Percentiles rank a stretch among this genome's conserved stretches.
phyloP scores from a whole-genome alignment of 2,329 filamentous ascomycete genomes.

The Orbilia brochopaga region DNA sequence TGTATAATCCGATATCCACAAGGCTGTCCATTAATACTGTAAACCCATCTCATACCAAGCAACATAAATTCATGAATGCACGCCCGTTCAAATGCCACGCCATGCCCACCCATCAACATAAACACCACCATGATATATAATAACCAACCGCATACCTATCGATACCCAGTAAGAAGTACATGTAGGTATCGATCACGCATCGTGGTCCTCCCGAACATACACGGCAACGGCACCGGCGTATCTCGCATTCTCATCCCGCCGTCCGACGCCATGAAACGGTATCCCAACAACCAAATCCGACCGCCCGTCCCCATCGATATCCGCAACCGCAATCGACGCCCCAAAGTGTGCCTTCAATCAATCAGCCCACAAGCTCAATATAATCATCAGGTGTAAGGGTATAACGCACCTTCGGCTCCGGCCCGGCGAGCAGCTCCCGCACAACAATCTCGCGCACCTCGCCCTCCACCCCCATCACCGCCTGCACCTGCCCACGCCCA shows the following conservation, averaged over 20 bases:
- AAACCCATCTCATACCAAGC: too few species aligned
- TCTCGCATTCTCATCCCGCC: constrained; percentile 47
- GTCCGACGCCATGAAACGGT: constrained; percentile 50
- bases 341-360: constrained; percentile 40
- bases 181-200: too few species aligned
- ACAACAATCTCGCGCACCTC: constrained; percentile 28
- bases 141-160: too few species aligned
- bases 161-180: too few species aligned
- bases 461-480: background rate
- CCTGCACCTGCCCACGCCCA: constrained; percentile 2
- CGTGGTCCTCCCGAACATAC: constrained; percentile 19
- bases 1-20: too few species aligned
- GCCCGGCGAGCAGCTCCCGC: constrained; percentile 23
- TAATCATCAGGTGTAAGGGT: constrained; percentile 2
- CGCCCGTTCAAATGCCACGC: too few species aligned
- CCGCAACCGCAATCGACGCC: constrained; percentile 34
- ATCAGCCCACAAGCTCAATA: constrained; percentile 20
- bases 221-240: constrained; percentile 53
- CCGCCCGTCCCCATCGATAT: constrained; percentile 37
- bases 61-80: too few species aligned
- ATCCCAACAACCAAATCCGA: constrained; percentile 52
- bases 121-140: too few species aligned
- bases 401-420: constrained; percentile 50
- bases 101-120: too few species aligned
- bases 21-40: too few species aligned